A percentile compares a stretch with the other conserved stretches of the same genome.
Evolutionary conservation across 495 filamentous ascomycete species (phyloP).

Genomic region (Penicillium daleae): DNA sequence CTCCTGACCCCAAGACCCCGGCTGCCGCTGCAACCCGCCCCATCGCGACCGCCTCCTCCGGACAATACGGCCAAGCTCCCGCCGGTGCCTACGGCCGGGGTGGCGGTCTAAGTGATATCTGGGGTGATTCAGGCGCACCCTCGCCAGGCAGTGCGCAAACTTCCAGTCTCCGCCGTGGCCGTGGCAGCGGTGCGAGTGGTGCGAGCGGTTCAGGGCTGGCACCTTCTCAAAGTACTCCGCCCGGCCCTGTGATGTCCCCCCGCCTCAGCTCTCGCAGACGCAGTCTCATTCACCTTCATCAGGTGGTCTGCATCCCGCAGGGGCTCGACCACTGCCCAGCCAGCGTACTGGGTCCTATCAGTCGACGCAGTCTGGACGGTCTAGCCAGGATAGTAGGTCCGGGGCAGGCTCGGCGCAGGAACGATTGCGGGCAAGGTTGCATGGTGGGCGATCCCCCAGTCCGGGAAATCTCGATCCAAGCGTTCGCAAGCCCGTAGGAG

Average conservation of each 20-base stretch:
- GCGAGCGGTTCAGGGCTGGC: slow-evolving; percentile 27
- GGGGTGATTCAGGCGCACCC: slow-evolving; percentile 66
- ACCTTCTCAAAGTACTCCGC: slow-evolving; percentile 26
- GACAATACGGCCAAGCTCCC: slow-evolving; percentile 43
- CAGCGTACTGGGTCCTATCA: slow-evolving; percentile 77
- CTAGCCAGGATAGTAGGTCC: slow-evolving; percentile 50
- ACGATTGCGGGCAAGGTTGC: slow-evolving; percentile 66
- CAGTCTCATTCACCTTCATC: slow-evolving; percentile 28
- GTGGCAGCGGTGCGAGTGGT: slow-evolving; percentile 25
- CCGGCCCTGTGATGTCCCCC: slow-evolving; percentile 24
- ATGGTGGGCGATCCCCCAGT: slow-evolving; percentile 55
- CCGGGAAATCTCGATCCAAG: slow-evolving; percentile 40
- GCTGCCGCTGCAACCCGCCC: slow-evolving; percentile 57
- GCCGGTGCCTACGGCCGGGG: slow-evolving; percentile 40
- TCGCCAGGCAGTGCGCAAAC: slow-evolving; percentile 53
- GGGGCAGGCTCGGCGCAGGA: slow-evolving; percentile 61
- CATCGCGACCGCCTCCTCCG: slow-evolving; percentile 56
- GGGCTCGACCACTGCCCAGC: slow-evolving; percentile 65
- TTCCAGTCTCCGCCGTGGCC: slow-evolving; percentile 57
- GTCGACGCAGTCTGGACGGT: slow-evolving; percentile 39
- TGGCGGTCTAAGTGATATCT: slow-evolving; percentile 74
- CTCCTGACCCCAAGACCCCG: slow-evolving; percentile 77
- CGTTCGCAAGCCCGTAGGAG: slow-evolving; percentile 43
- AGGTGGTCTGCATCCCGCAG: slow-evolving; percentile 39
- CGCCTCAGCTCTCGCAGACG: slow-evolving; percentile 18